Evolutionary conservation across 139 green algal genomes (phyloP).

Genomic region (Raphidocelis subcapitata): DNA sequence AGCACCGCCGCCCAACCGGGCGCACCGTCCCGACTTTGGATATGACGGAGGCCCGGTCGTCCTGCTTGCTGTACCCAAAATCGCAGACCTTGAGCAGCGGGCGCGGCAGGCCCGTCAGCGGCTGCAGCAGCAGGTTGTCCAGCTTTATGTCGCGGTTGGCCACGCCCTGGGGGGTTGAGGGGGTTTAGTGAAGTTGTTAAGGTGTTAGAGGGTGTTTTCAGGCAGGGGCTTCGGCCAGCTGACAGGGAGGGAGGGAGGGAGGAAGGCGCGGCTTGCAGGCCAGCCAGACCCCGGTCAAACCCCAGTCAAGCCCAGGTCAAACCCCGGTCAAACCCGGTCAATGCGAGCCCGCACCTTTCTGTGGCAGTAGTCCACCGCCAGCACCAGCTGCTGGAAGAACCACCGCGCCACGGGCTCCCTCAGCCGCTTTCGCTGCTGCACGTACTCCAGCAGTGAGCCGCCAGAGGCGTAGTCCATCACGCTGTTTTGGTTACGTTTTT

Average conservation of each 20-base stretch:
- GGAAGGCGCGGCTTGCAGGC: too few species aligned
- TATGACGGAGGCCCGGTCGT: conserved; percentile 47
- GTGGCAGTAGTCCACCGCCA: conserved; percentile 62
- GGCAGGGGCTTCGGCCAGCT: too few species aligned
- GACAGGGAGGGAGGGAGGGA: too few species aligned
- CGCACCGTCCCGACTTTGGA: conserved; percentile 34
- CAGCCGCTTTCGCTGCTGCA: conserved; percentile 8
- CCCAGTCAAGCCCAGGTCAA: too few species aligned
- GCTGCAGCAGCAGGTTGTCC: conserved; percentile 84
- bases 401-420: conserved; percentile 36
- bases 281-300: too few species aligned
- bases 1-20: too few species aligned
- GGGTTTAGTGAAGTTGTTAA: too few species aligned
- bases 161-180: conserved; percentile 53
- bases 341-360: conserved; percentile 4
- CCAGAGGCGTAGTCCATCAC: conserved; percentile 35
- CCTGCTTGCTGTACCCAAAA: conserved; percentile 71
- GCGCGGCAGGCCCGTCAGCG: conserved; percentile 63
- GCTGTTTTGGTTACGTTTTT: too few species aligned
- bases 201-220: too few species aligned
- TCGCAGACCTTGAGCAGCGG: conserved; percentile 90
- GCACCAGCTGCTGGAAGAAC: conserved; percentile 65
- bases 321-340: too few species aligned
- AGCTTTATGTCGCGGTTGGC: conserved; percentile 83
- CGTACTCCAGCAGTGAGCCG: conserved; percentile 23